Conservation (phyloP, 352 stramenopile species). For the Phytophthora brassicae region DNA sequence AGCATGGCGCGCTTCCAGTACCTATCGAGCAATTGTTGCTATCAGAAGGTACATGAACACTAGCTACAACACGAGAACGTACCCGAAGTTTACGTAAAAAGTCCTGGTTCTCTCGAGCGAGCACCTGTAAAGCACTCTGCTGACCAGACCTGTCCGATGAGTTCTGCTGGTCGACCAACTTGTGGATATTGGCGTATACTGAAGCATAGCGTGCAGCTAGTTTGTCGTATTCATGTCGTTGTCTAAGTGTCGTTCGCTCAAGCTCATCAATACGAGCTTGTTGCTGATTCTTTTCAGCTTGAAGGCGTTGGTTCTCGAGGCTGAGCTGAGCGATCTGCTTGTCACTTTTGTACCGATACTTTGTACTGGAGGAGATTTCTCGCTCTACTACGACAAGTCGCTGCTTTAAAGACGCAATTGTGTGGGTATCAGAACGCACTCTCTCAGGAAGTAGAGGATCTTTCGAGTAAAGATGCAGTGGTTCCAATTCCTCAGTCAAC, state of each 20-base stretch:
- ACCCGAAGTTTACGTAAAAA: constrained; percentile 61
- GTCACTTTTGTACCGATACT: constrained; percentile 35
- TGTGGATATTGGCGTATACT: constrained; percentile 61
- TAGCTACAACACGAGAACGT: neutral
- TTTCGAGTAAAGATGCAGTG: constrained; percentile 7
- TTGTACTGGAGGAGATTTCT: constrained; percentile 30
- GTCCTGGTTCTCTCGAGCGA: constrained; percentile 74
- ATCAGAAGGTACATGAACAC: neutral
- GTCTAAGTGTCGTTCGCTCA: constrained; percentile 43
- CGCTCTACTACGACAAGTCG: constrained; percentile 50
- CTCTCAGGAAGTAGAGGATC: constrained; percentile 25
- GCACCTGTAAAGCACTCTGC: constrained; percentile 53
- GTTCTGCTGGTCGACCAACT: constrained; percentile 42
- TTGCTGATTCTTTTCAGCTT: constrained; percentile 41
- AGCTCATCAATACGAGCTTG: constrained; percentile 44
- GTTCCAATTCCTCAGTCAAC: neutral
- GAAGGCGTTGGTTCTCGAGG: constrained; percentile 44
- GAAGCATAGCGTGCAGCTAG: constrained; percentile 57
- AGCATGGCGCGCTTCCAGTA: constrained; percentile 56
- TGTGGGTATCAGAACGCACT: constrained; percentile 35
- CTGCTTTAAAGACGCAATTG: constrained; percentile 49
- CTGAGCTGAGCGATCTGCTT: constrained; percentile 39
- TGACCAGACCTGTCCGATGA: constrained; percentile 13
- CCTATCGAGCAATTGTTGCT: constrained; percentile 30
- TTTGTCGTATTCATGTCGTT: constrained; percentile 69